phyloP scores from a whole-genome alignment of 2,329 filamentous ascomycete species.

The Hymenoscyphus infarciens region DNA sequence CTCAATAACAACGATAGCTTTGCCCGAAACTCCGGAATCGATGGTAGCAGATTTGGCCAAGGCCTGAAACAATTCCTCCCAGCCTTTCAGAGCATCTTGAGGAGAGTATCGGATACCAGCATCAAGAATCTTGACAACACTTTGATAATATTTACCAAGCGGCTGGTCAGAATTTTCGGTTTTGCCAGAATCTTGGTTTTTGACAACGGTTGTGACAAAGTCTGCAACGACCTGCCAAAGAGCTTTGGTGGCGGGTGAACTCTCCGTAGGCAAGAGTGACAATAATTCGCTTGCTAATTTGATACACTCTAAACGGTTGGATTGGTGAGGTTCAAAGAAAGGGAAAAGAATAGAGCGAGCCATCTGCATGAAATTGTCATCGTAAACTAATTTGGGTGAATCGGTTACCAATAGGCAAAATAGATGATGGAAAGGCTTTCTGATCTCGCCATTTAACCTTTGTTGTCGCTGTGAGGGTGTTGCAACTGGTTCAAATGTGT shows the following conservation, averaged over 20 bases:
- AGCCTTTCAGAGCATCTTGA: slow-evolving; percentile 33
- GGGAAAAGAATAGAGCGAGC: slow-evolving; percentile 53
- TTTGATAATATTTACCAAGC: slow-evolving; percentile 66
- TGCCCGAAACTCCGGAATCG: slow-evolving; percentile 65
- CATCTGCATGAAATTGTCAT: slow-evolving; percentile 26
- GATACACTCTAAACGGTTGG: slow-evolving; percentile 34
- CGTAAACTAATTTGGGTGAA: slow-evolving; percentile 26
- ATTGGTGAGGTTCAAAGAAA: slow-evolving; percentile 47
- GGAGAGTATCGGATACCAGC: slow-evolving; percentile 48
- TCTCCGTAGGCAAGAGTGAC: slow-evolving; percentile 23
- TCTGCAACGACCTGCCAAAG: slow-evolving; percentile 33
- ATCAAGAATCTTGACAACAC: slow-evolving; percentile 64
- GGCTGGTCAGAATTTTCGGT: slow-evolving; percentile 42
- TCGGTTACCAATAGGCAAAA: slow-evolving; percentile 50
- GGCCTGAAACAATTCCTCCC: slow-evolving; percentile 52
- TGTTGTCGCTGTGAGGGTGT: slow-evolving; percentile 59
- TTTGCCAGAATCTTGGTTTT: slow-evolving; percentile 22
- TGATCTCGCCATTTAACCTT: slow-evolving; percentile 48
- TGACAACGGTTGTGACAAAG: slow-evolving; percentile 25
- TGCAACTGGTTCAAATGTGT: slow-evolving; percentile 58
- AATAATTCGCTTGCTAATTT: slow-evolving; percentile 37
- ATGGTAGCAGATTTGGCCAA: slow-evolving; percentile 54
- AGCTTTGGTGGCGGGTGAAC: slow-evolving; percentile 29
- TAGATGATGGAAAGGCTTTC: slow-evolving; percentile 63
- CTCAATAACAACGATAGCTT: slow-evolving; percentile 66